phyloP scores from a whole-genome alignment of 139 green algal genomes.

The Picochlorum sp. region DNA sequence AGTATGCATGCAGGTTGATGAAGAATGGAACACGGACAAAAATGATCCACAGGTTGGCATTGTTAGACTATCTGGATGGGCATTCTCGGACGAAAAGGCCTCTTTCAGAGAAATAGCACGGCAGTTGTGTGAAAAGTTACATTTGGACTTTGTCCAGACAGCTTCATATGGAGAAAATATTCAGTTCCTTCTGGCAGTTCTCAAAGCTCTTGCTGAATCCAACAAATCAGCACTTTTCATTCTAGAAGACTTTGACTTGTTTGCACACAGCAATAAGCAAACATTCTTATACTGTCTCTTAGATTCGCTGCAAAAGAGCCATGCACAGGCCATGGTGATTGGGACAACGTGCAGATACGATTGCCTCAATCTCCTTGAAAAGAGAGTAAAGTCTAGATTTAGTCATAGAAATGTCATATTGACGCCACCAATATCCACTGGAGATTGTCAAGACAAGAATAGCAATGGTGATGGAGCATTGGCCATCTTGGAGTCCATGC shows the following conservation, averaged over 20 bases:
- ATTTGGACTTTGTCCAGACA: slow-evolving; percentile 27
- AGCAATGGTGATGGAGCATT: background rate
- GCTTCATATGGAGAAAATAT: slow-evolving; percentile 70
- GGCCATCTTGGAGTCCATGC: slow-evolving; percentile 33
- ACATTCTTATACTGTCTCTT: slow-evolving; percentile 80
- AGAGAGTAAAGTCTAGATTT: slow-evolving; percentile 70
- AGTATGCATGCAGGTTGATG: slow-evolving; percentile 22
- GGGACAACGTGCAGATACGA: slow-evolving; percentile 52
- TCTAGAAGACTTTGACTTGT: slow-evolving; percentile 71
- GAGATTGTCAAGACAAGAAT: background rate
- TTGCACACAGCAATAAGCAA: slow-evolving; percentile 50
- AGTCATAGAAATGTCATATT: slow-evolving; percentile 42
- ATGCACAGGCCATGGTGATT: slow-evolving; percentile 57
- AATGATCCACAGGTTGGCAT: slow-evolving; percentile 46
- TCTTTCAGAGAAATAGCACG: slow-evolving; percentile 64
- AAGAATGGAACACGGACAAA: slow-evolving; percentile 22
- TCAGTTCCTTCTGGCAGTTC: slow-evolving; percentile 58
- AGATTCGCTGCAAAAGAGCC: slow-evolving; percentile 54
- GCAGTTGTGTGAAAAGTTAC: slow-evolving; percentile 53
- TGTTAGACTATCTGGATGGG: slow-evolving; percentile 57
- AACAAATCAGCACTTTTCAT: slow-evolving; percentile 69
- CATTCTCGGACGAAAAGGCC: slow-evolving; percentile 57
- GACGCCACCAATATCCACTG: slow-evolving; percentile 4
- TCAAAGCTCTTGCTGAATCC: slow-evolving; percentile 48
- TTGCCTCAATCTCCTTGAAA: slow-evolving; percentile 71